A percentile compares a stretch with the other conserved stretches of the same genome.
These are phyloP conservation scores for Boechera retrofracta DNA, from an alignment of 345 rosid species.

Conservation along the genomic window DNA sequence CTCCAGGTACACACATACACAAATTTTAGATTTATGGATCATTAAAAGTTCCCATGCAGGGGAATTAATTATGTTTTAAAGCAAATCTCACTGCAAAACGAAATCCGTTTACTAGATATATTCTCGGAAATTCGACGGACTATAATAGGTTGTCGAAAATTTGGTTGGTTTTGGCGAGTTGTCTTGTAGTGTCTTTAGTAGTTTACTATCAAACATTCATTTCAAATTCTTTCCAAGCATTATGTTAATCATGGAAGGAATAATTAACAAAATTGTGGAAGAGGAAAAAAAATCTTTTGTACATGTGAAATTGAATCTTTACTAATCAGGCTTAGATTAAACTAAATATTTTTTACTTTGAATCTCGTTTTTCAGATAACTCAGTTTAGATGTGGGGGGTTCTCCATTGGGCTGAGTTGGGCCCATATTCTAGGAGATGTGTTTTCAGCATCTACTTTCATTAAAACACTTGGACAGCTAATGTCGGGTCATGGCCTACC, in stretches of 20 bases:
- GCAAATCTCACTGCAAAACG: background rate
- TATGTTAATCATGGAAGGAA: background rate
- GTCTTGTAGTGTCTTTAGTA: background rate
- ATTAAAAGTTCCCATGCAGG: background rate
- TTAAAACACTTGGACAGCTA: conserved; percentile 54
- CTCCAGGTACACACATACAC: conserved; percentile 62
- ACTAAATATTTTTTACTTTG: background rate
- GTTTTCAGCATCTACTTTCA: conserved; percentile 59
- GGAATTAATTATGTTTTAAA: background rate
- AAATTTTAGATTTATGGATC: background rate
- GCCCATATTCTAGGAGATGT: conserved; percentile 81
- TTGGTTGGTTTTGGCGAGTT: too few species aligned
- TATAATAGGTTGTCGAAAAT: too few species aligned
- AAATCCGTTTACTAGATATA: too few species aligned
- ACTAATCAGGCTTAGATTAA: background rate
- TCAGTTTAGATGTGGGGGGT: conserved; percentile 70
- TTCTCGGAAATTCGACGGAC: too few species aligned
- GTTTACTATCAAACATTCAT: background rate
- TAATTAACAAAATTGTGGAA: background rate
- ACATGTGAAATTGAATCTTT: background rate
- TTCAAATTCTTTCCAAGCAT: background rate
- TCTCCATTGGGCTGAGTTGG: conserved; percentile 75
- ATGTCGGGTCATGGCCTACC: conserved; percentile 44
- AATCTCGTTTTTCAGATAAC: conserved; percentile 59
- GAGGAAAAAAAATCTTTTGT: background rate